phyloP scores from a whole-genome alignment of 1,139 yeast genomes.

The Starmera stellimalicola region DNA sequence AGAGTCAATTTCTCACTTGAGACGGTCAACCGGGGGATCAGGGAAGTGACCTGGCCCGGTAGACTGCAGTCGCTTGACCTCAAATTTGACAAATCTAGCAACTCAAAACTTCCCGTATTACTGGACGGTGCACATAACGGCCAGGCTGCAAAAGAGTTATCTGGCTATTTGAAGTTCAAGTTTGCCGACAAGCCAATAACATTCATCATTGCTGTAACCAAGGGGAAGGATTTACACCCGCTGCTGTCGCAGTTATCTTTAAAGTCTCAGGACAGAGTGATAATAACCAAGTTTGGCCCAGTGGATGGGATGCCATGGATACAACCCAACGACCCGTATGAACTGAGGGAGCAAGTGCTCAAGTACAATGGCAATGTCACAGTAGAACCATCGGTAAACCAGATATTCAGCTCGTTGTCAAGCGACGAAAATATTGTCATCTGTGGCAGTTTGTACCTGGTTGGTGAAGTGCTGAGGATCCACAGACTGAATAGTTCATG shows the following conservation, averaged over 20 bases:
- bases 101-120: slow-evolving; percentile 30
- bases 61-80: slow-evolving; percentile 39
- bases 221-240: slow-evolving; percentile 52
- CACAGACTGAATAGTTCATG: slow-evolving; percentile 12
- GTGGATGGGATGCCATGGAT: slow-evolving; percentile 97
- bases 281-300: slow-evolving; percentile 51
- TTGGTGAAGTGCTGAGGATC: slow-evolving; percentile 53
- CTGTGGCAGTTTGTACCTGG: slow-evolving; percentile 75
- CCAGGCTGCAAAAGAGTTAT: slow-evolving; percentile 68
- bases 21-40: slow-evolving; percentile 41
- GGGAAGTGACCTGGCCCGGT: slow-evolving; percentile 49
- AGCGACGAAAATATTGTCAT: slow-evolving; percentile 37
- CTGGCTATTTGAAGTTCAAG: slow-evolving; percentile 29
- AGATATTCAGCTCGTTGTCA: slow-evolving; percentile 10
- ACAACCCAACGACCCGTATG: slow-evolving; percentile 32
- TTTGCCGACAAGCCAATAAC: slow-evolving; percentile 31
- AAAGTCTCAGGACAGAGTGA: slow-evolving; percentile 40
- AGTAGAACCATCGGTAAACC: slow-evolving; percentile 10
- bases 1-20: slow-evolving; percentile 22
- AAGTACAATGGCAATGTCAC: slow-evolving; percentile 26
- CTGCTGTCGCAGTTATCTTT: slow-evolving; percentile 48
- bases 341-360: slow-evolving; percentile 26
- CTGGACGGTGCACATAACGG: slow-evolving; percentile 93
- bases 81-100: slow-evolving; percentile 12
- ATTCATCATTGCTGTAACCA: slow-evolving; percentile 66